Evolutionary conservation across 2,329 filamentous ascomycete genomes (phyloP).

Genomic region (Trichoderma polysporum): DNA sequence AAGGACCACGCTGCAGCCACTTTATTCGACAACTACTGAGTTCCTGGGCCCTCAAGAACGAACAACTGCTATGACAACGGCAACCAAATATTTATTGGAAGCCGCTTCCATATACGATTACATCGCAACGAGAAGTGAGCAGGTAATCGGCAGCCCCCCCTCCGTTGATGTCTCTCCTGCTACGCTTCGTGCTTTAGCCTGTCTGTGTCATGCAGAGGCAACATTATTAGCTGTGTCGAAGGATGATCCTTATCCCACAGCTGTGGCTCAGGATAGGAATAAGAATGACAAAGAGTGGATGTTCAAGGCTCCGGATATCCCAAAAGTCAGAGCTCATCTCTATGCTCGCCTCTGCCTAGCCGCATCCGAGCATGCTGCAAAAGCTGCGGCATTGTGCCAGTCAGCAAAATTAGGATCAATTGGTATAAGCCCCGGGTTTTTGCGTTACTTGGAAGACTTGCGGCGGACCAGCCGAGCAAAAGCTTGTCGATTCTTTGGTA

Average conservation of each 20-base stretch:
- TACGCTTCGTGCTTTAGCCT: conserved; percentile 56
- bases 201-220: conserved; percentile 78
- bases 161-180: conserved; percentile 55
- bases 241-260: conserved; percentile 87
- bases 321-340: conserved; percentile 83
- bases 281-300: conserved; percentile 91
- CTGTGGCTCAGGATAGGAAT: conserved; percentile 78
- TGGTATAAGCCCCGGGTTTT: conserved; percentile 63
- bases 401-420: conserved; percentile 39
- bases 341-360: conserved; percentile 86
- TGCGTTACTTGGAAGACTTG: conserved; percentile 75
- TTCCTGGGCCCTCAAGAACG: conserved; percentile 65
- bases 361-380: conserved; percentile 81
- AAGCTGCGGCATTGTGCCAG: conserved; percentile 58
- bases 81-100: conserved; percentile 75
- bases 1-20: conserved; percentile 66
- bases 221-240: conserved; percentile 88
- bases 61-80: conserved; percentile 65
- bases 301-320: conserved; percentile 84
- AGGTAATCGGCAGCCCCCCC: conserved; percentile 41
- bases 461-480: conserved; percentile 74
- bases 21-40: conserved; percentile 66
- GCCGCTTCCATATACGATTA: conserved; percentile 77
- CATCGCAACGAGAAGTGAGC: conserved; percentile 58
- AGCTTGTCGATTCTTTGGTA: conserved; percentile 84